These are phyloP conservation scores for Cystobasidium ongulense DNA, from an alignment of 768 basidiomycete species.

Conservation along the genomic window DNA sequence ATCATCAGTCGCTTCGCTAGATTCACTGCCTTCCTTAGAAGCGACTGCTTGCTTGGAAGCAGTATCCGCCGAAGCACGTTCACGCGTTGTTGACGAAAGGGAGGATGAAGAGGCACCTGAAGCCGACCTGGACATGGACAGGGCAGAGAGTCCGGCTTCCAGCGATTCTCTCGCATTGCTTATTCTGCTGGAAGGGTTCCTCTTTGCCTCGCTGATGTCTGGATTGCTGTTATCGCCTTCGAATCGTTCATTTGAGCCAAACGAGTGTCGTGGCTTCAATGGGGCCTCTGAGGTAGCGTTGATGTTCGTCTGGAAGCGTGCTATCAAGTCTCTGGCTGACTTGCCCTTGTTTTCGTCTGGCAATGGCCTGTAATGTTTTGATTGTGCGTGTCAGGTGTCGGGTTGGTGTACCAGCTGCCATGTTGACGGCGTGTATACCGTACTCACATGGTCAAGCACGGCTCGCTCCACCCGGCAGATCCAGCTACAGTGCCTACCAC, in stretches of 20 bases:
- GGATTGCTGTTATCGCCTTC: neutral
- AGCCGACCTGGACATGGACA: neutral
- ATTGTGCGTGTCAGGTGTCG: neutral
- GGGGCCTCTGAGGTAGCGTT: neutral
- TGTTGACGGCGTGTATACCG: neutral
- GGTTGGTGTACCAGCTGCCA: no score
- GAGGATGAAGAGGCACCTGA: neutral
- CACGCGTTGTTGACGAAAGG: neutral
- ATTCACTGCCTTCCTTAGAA: neutral
- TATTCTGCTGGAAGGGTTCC: neutral
- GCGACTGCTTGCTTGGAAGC: neutral
- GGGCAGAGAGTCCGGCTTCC: neutral
- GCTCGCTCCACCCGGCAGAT: neutral
- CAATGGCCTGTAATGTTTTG: neutral
- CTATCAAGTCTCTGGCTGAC: constrained; percentile 5
- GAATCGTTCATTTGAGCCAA: constrained; percentile 19
- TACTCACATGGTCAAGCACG: neutral
- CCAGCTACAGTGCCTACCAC: neutral
- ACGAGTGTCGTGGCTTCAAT: constrained; percentile 5
- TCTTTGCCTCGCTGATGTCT: neutral
- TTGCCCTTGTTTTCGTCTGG: constrained; percentile 15
- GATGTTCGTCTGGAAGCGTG: constrained; percentile 19
- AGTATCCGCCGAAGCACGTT: neutral
- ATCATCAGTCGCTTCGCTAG: no score
- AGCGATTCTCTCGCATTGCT: neutral